Base-by-base conservation (phyloP, 2,329 filamentous ascomycete genomes). In the Lasiodiplodia sp. region DNA sequence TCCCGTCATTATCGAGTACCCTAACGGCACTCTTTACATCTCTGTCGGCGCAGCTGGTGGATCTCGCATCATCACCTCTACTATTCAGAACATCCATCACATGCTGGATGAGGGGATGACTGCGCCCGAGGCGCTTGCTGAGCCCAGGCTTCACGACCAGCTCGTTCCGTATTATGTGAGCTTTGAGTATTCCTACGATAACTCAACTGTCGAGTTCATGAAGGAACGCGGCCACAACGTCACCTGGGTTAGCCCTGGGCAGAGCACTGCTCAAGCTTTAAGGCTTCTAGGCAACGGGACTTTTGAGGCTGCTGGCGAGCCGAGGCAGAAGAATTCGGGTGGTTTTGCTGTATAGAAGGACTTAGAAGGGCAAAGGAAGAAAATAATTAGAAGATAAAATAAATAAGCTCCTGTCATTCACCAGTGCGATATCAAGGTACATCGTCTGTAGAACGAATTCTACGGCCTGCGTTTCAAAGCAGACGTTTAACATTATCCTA, bases 61-160 rank as follows among this genome's bases (percentile, higher is more conserved):
- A 3, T 92, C 89, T 23, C 87, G 92, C 34, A 97, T 97, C 81
- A 93, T 94, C 76, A 95, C 92, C 0, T 82, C 91, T 3, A 94
- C 91, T 0, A 85, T 93, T 8, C 92, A 93, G 76, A 89, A 90
- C 49, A 81, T 94, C 5, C 90, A 92, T 81, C 87, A 93, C 74
- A 85, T 92, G 6, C 81, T 97, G 2, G 91, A 95, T 74, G 85
- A 88, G 70, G 83, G 83, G 16, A 82, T 90, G 79, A 87, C 85
- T 0, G 84, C 90, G 5, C 78, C 81, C 0, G 82, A 91, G 63
- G 91, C 92, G 0, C 83, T 96, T 16, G 83, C 83, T 0, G 79
- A 86, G 73, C 91, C 91, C 0, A 84, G 94, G 10, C 81, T 96
- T 25, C 94, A 97, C 75, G 92, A 97, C 75, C 94, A 97, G 80